phyloP scores from a whole-genome alignment of 2,329 filamentous ascomycete species.

The Epichloe gansuensis region DNA sequence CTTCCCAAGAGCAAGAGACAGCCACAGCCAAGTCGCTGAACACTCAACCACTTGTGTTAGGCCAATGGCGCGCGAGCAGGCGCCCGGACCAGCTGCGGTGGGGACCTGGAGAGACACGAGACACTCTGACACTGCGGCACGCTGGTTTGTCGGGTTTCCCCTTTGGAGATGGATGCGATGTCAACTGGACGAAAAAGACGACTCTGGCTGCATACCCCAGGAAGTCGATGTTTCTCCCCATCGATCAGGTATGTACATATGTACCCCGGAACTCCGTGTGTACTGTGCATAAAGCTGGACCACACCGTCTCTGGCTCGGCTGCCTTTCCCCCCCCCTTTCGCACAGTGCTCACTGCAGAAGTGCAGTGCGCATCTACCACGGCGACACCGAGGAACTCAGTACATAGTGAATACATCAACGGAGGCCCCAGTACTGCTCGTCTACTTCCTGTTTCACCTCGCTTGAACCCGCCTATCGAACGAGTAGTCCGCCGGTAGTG shows the following conservation, averaged over 20 bases:
- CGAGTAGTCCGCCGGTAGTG: not conserved
- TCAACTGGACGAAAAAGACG: too few species aligned
- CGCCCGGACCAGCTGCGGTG: not conserved
- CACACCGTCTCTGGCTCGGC: not conserved
- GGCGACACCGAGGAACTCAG: constrained; percentile 1
- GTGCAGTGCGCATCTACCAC: not conserved
- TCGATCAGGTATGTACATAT: too few species aligned
- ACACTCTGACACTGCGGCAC: not conserved
- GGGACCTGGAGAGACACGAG: not conserved
- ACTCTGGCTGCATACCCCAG: not conserved
- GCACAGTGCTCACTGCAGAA: not conserved
- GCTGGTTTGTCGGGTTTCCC: not conserved
- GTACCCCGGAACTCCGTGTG: too few species aligned
- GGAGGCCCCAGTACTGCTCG: not conserved
- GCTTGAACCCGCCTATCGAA: not conserved
- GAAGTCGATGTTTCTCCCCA: not conserved
- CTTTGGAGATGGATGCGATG: not conserved
- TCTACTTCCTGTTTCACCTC: not conserved
- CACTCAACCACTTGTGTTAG: too few species aligned
- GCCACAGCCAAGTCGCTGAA: too few species aligned
- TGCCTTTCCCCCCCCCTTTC: too few species aligned
- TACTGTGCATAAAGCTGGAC: not conserved
- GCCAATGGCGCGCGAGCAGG: too few species aligned
- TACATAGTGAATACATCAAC: not conserved
- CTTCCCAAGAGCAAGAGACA: too few species aligned